phyloP scores from a whole-genome alignment of 1,284 basidiomycete species.

The Veloboletus limbatus region DNA sequence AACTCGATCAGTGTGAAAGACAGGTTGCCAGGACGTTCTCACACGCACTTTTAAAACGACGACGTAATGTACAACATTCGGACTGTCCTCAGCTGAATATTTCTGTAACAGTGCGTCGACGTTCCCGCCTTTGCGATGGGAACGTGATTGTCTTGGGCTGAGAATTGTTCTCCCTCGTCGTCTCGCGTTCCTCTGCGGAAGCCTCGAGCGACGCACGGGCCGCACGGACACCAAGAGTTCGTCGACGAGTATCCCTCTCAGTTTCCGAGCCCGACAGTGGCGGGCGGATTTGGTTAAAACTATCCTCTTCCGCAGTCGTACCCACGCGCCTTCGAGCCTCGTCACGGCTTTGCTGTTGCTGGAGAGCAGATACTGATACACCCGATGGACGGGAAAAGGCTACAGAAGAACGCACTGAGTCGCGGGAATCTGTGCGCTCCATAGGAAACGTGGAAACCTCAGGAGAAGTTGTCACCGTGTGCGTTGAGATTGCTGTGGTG shows the following conservation, averaged over 20 bases:
- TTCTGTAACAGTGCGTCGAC: conserved; percentile 49
- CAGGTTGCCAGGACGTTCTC: neutral
- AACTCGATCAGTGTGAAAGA: conserved; percentile 1
- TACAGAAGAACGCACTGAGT: conserved; percentile 43
- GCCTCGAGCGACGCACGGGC: conserved; percentile 48
- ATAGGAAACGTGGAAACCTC: conserved; percentile 41
- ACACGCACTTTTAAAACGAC: conserved; percentile 21
- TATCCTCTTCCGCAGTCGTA: conserved; percentile 29
- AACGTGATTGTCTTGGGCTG: conserved; percentile 38
- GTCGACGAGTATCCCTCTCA: conserved; percentile 45
- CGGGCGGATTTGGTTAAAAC: conserved; percentile 26
- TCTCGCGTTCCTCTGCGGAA: conserved; percentile 26
- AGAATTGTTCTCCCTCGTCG: conserved; percentile 33
- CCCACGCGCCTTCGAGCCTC: conserved; percentile 41
- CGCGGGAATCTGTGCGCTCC: conserved; percentile 44
- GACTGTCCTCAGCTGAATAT: conserved; percentile 37
- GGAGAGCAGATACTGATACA: conserved; percentile 53
- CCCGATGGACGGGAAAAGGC: conserved; percentile 63
- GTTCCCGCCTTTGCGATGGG: conserved; percentile 39
- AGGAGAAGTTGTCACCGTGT: conserved; percentile 53
- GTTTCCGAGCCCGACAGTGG: conserved; percentile 53
- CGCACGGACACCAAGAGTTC: conserved; percentile 40
- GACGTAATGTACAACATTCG: conserved; percentile 13
- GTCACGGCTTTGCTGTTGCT: conserved; percentile 47
- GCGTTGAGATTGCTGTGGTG: conserved; percentile 67